phyloP scores from a whole-genome alignment of 768 basidiomycete genomes.

The Mycena rebaudengoi region DNA sequence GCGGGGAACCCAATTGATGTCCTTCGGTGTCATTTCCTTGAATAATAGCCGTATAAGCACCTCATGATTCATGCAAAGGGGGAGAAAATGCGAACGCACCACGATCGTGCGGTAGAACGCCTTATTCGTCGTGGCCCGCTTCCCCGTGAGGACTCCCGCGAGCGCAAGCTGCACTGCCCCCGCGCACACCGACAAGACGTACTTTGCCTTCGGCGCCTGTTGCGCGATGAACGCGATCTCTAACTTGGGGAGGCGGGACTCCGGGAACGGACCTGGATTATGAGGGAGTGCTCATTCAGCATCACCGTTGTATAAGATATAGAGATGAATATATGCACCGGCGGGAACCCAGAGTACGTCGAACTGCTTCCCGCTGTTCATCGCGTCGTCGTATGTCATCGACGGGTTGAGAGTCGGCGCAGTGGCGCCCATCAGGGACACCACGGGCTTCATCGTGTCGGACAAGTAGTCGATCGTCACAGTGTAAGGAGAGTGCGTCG shows the following conservation, averaged over 20 bases:
- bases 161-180: slow-evolving; percentile 42
- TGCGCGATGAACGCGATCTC: slow-evolving; percentile 34
- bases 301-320: too few relatives aligned
- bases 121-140: slow-evolving; percentile 50
- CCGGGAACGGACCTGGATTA: slow-evolving; percentile 19
- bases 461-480: slow-evolving; percentile 21
- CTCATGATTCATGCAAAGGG: background rate
- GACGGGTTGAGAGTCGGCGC: slow-evolving; percentile 23
- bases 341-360: slow-evolving; percentile 29
- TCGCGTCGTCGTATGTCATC: slow-evolving; percentile 19
- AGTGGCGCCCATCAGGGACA: slow-evolving; percentile 1
- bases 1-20: slow-evolving; percentile 39
- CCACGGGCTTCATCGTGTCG: slow-evolving; percentile 19
- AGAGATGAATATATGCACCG: slow-evolving; percentile 7
- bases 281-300: too few relatives aligned
- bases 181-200: slow-evolving; percentile 46
- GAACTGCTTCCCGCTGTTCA: slow-evolving; percentile 20
- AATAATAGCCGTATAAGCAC: background rate
- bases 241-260: background rate
- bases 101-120: slow-evolving; percentile 32
- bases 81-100: slow-evolving; percentile 28
- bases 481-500: slow-evolving; percentile 16
- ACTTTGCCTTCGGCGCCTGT: slow-evolving; percentile 39
- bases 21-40: slow-evolving; percentile 3
- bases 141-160: slow-evolving; percentile 42